Evolutionary conservation across 768 basidiomycete species (phyloP), one percentile per base, ranked within the genome.

Genomic region (Pleurotus pulmonarius): DNA sequence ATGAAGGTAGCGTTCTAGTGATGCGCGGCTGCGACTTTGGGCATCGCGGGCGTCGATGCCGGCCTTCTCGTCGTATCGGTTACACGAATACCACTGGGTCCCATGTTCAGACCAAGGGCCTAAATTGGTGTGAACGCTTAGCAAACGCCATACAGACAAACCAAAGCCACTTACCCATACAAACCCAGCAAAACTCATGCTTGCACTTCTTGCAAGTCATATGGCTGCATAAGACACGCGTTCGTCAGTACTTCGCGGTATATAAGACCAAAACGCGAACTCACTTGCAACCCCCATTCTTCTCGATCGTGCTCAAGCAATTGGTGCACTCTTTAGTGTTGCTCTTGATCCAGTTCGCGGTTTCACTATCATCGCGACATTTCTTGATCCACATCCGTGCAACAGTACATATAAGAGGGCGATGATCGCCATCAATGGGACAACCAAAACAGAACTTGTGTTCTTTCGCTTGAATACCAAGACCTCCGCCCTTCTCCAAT

Each of bases 131-230:
- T 20, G 20, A 53, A n/a, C 16, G 8, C 2, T 26, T 16, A 49
- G 39, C 20, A 16, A 55, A 52, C 63, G 16, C 58, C 29, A 34
- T 34, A 45, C 61, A 57, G 9, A 49, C 55, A 22, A 58, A 20
- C 63, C 16, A 54, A 46, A 49, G 13, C n/a, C 26, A 57, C 69
- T 44, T 65, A 83, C 90, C 96, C 94, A 98, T 97, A 75, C 97
- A 99, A 40, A 99, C 95, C 97, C 97, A 99, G 70, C 97, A 99
- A 71, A 98, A 99, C 76, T 93, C 92, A 63, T 94, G 85, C 66
- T 93, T 96, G 81, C 97, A 98, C 75, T 98, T 98, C 81, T 97
- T 96, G 79, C 97, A 98, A 16, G 96, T 98, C 96, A 99, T 99
- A 71, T 99, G 97, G 78, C 95, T 97, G 61, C 7, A 46, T 60